A percentile compares a stretch with the other conserved stretches of the same genome.
These are phyloP conservation scores for Termitomyces sp. DNA, from an alignment of 768 basidiomycete genomes.

Conservation along the genomic window DNA sequence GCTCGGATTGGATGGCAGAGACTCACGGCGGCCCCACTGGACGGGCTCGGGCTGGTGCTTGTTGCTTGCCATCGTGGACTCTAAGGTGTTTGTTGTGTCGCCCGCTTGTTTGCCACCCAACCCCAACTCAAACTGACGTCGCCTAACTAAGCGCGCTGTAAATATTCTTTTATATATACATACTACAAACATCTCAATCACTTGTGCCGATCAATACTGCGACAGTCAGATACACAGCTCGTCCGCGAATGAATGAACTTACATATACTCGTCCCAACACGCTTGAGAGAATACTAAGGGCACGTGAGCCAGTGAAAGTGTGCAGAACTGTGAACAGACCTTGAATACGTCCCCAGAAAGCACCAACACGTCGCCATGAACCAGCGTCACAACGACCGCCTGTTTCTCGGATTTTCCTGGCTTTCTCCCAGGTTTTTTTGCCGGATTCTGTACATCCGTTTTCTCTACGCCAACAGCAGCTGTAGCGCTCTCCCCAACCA, in stretches of 20 bases:
- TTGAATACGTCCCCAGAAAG: constrained; percentile 37
- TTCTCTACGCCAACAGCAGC: background rate
- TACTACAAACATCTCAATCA: background rate
- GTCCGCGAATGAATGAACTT: constrained; percentile 14
- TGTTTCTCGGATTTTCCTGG: constrained; percentile 3
- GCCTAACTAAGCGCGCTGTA: background rate
- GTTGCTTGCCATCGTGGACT: constrained; percentile 10
- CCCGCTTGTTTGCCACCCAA: constrained; percentile 5
- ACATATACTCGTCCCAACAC: constrained; percentile 39
- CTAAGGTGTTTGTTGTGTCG: constrained; percentile 7
- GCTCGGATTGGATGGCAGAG: background rate
- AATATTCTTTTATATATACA: too few species aligned
- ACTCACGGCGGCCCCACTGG: constrained; percentile 13
- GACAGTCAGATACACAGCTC: background rate
- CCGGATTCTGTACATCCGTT: too few species aligned
- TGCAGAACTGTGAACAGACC: constrained; percentile 20
- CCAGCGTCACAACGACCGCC: constrained; percentile 27
- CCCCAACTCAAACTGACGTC: constrained; percentile 4
- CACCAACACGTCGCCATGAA: constrained; percentile 39
- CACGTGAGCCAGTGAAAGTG: constrained; percentile 3
- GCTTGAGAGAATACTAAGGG: constrained; percentile 38
- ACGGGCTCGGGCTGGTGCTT: constrained; percentile 1
- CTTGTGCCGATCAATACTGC: constrained; percentile 12
- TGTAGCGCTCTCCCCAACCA: too few species aligned
- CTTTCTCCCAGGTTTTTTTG: background rate